Evolutionary conservation across 2,329 filamentous ascomycete species (phyloP).

Genomic region (Dryadomyces sulphureus): DNA sequence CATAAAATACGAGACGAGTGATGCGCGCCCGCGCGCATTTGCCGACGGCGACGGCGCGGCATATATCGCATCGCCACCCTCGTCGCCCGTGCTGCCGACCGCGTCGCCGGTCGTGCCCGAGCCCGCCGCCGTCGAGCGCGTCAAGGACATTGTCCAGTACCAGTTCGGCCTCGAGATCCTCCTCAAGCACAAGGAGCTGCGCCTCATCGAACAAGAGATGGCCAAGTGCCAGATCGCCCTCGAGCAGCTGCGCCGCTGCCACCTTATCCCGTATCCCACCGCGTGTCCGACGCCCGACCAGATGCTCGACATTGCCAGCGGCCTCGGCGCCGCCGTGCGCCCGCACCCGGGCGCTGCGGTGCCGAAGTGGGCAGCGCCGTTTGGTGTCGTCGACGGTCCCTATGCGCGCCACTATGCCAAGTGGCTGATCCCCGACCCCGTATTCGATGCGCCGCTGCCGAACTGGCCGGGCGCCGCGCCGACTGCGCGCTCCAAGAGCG

Average conservation of each 20-base stretch:
- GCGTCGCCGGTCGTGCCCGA: constrained; percentile 8
- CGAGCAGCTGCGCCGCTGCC: constrained; percentile 84
- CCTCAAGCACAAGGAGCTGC: constrained; percentile 85
- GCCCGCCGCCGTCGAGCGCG: constrained; percentile 28
- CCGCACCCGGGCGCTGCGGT: constrained; percentile 45
- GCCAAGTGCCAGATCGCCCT: constrained; percentile 89
- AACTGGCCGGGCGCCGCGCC: constrained; percentile 27
- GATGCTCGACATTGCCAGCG: constrained; percentile 57
- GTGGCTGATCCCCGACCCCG: constrained; percentile 82
- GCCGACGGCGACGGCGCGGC: not conserved
- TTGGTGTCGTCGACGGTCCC: constrained; percentile 81
- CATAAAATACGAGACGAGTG: constrained; percentile 19
- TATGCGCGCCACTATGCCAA: constrained; percentile 90
- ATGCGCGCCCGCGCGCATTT: constrained; percentile 8
- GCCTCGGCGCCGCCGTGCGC: constrained; percentile 56
- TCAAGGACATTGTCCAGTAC: constrained; percentile 63
- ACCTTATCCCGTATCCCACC: constrained; percentile 79
- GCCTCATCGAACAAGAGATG: constrained; percentile 88
- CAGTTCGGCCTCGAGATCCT: constrained; percentile 87
- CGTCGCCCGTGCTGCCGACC: constrained; percentile 7
- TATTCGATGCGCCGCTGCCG: constrained; percentile 58
- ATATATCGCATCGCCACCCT: constrained; percentile 6
- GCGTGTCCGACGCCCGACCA: constrained; percentile 50
- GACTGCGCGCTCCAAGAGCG: constrained; percentile 23
- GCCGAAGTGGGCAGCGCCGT: constrained; percentile 70